Conservation (phyloP, 139 green algal genomes). For the Coccomyxa sp. region DNA sequence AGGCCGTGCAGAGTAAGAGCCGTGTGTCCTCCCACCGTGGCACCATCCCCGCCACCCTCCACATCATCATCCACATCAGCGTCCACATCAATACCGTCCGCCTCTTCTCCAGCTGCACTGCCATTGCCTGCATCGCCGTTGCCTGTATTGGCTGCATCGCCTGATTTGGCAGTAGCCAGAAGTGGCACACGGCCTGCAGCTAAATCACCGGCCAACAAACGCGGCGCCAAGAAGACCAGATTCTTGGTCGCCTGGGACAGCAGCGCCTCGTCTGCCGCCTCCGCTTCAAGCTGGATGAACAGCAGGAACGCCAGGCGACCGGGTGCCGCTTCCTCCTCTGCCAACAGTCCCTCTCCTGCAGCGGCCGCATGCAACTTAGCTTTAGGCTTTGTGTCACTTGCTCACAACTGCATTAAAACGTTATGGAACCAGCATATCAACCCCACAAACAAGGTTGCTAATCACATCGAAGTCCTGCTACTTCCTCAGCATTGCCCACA, state of each 20-base stretch:
- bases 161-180: neutral
- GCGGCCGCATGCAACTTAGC: neutral
- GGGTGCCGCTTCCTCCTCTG: slow-evolving; percentile 1
- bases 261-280: slow-evolving; percentile 60
- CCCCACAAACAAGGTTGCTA: too few relatives aligned
- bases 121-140: slow-evolving; percentile 10
- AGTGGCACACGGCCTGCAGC: slow-evolving; percentile 3
- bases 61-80: slow-evolving; percentile 4
- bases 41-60: slow-evolving; percentile 23
- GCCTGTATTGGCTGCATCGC: neutral
- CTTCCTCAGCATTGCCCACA: too few relatives aligned
- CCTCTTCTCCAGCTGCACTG: slow-evolving; percentile 11
- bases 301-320: slow-evolving; percentile 20
- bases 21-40: slow-evolving; percentile 7
- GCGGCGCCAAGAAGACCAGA: slow-evolving; percentile 58
- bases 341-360: slow-evolving; percentile 27
- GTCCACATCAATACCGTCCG: slow-evolving; percentile 12
- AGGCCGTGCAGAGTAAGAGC: slow-evolving; percentile 61
- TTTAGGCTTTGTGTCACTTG: too few relatives aligned
- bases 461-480: too few relatives aligned
- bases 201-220: slow-evolving; percentile 37
- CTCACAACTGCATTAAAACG: too few relatives aligned
- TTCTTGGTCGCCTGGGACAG: slow-evolving; percentile 71
- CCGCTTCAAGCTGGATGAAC: slow-evolving; percentile 62
- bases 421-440: too few relatives aligned